These are phyloP conservation scores for Diaporthe sp. DNA, from an alignment of 2,329 filamentous ascomycete genomes.

Conservation along the genomic window DNA sequence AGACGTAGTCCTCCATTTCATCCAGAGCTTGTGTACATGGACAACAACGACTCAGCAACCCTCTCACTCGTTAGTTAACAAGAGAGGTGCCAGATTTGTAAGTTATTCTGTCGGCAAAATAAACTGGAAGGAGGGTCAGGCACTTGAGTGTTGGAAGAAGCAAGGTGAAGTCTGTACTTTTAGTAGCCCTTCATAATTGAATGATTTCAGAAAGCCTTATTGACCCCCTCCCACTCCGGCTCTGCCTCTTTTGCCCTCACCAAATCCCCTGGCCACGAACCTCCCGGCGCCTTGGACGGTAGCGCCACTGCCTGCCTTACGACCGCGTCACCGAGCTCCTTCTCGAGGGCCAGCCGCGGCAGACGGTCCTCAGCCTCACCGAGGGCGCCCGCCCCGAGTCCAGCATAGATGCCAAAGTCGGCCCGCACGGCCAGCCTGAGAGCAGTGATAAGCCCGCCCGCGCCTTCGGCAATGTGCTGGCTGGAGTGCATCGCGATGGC, in stretches of 20 bases:
- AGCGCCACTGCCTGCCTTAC: constrained; percentile 42
- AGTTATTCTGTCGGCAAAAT: too few species aligned
- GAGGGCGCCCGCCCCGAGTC: constrained; percentile 8
- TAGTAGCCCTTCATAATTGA: not conserved
- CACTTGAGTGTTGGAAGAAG: not conserved
- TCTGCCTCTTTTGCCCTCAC: constrained; percentile 44
- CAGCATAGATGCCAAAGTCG: constrained; percentile 49
- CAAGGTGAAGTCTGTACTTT: not conserved
- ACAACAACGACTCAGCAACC: not conserved
- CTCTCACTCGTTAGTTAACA: not conserved
- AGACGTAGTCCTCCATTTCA: too few species aligned
- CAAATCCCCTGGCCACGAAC: constrained; percentile 45
- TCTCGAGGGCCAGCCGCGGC: constrained; percentile 46
- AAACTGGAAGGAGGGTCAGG: not conserved
- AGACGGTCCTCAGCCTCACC: constrained; percentile 41
- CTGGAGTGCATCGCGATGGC: constrained; percentile 54
- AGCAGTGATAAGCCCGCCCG: constrained; percentile 51
- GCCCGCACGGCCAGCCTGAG: constrained; percentile 50
- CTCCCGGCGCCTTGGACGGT: constrained; percentile 44
- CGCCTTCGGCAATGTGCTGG: constrained; percentile 54
- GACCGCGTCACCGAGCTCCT: constrained; percentile 47
- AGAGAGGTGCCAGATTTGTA: not conserved
- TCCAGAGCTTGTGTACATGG: not conserved
- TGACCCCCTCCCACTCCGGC: constrained; percentile 46
- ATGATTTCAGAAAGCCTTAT: constrained; percentile 43